Percentiles rank a stretch among this genome's conserved stretches.
phyloP scores from a whole-genome alignment of 495 filamentous ascomycete species.

The Talaromyces trachyspermus region DNA sequence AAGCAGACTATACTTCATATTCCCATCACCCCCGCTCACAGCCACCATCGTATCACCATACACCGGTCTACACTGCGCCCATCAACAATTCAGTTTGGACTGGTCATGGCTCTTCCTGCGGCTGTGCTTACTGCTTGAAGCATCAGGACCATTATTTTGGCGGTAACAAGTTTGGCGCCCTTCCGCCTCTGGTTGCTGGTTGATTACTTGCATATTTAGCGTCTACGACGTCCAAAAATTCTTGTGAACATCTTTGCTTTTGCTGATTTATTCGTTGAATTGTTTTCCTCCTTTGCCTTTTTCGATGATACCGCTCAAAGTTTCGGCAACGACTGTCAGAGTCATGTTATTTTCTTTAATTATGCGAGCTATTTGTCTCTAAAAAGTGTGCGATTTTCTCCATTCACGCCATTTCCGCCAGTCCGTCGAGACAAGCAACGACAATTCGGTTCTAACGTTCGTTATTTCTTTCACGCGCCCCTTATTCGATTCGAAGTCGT shows the following conservation, averaged over 20 bases:
- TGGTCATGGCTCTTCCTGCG: constrained; percentile 56
- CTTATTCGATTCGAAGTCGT: constrained; percentile 16
- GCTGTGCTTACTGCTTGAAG: constrained; percentile 59
- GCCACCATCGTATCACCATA: constrained; percentile 45
- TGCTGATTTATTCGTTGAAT: constrained; percentile 12
- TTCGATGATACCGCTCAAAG: constrained; percentile 6
- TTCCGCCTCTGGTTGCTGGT: constrained; percentile 48
- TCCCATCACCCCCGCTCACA: constrained; percentile 33
- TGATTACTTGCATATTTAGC: constrained; percentile 11
- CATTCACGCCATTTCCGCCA: constrained; percentile 6
- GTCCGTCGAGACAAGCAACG: constrained; percentile 9
- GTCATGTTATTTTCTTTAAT: constrained; percentile 5
- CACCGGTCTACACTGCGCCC: constrained; percentile 44
- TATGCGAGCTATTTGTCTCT: constrained; percentile 2
- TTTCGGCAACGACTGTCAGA: not conserved
- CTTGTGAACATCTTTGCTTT: constrained; percentile 9
- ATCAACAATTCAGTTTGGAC: constrained; percentile 55
- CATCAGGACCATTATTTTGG: constrained; percentile 60
- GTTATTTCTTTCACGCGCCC: constrained; percentile 14
- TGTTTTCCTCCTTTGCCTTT: not conserved
- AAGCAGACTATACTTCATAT: constrained; percentile 42
- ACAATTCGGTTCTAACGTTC: constrained; percentile 24
- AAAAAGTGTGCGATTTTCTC: constrained; percentile 18
- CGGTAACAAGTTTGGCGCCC: constrained; percentile 47
- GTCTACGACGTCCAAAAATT: constrained; percentile 8